Evolutionary conservation across 352 stramenopile species (phyloP).

Genomic region (Globisporangium barbulae): DNA sequence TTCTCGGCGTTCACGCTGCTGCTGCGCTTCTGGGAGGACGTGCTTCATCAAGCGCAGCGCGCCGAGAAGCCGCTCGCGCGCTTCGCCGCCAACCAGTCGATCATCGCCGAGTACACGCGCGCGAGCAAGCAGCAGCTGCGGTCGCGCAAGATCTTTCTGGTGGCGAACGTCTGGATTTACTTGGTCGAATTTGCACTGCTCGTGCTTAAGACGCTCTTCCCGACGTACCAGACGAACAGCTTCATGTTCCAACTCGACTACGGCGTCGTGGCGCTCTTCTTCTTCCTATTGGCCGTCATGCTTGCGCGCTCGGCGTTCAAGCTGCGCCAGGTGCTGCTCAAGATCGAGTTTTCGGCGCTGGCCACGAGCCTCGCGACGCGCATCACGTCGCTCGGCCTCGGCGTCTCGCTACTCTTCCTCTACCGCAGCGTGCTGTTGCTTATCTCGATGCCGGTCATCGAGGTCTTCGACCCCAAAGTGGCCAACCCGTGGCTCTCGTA

Average conservation of each 20-base stretch:
- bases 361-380: slow-evolving; percentile 48
- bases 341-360: slow-evolving; percentile 76
- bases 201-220: slow-evolving; percentile 70
- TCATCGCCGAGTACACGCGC: slow-evolving; percentile 71
- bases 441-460: slow-evolving; percentile 62
- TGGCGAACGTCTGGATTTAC: slow-evolving; percentile 84
- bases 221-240: slow-evolving; percentile 32
- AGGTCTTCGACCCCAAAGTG: slow-evolving; percentile 70
- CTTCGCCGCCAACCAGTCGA: slow-evolving; percentile 64
- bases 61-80: slow-evolving; percentile 57
- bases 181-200: slow-evolving; percentile 67
- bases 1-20: slow-evolving; percentile 82
- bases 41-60: slow-evolving; percentile 46
- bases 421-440: slow-evolving; percentile 55
- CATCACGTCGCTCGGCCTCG: slow-evolving; percentile 54
- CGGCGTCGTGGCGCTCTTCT: slow-evolving; percentile 69
- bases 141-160: slow-evolving; percentile 63
- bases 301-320: slow-evolving; percentile 52
- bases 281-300: slow-evolving; percentile 69
- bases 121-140: slow-evolving; percentile 42
- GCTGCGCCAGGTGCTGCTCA: slow-evolving; percentile 46
- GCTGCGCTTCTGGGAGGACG: slow-evolving; percentile 79
- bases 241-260: slow-evolving; percentile 73
- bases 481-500: slow-evolving; percentile 78
- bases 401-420: slow-evolving; percentile 56